These are phyloP conservation scores for Populus hybrid DNA, from an alignment of 441 rosid species.

Conservation along the genomic window DNA sequence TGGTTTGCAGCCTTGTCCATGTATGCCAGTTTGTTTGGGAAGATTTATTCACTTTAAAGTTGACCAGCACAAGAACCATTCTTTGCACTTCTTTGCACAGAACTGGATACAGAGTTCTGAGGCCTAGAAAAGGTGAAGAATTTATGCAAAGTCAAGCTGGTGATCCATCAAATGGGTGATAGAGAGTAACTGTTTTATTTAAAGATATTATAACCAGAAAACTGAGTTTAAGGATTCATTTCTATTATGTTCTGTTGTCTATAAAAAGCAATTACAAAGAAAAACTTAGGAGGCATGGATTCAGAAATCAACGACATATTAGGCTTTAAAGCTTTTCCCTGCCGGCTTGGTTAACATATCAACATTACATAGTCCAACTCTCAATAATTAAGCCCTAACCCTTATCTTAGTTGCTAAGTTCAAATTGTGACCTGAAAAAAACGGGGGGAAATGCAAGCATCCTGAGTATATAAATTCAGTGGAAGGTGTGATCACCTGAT, in stretches of 20 bases:
- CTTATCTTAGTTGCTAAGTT: neutral
- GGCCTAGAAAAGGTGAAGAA: neutral
- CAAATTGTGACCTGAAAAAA: neutral
- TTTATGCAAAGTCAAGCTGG: neutral
- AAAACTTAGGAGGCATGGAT: neutral
- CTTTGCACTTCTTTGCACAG: neutral
- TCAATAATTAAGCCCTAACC: constrained; percentile 2
- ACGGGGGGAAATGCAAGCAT: neutral
- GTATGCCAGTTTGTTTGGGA: neutral
- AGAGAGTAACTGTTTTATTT: neutral
- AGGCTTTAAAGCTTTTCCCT: neutral
- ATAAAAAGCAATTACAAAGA: neutral
- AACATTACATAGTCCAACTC: neutral
- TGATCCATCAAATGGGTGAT: neutral
- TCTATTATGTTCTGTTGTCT: neutral
- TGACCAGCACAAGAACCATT: neutral
- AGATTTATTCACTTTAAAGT: neutral
- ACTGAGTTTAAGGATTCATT: neutral
- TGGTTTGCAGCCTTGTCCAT: neutral
- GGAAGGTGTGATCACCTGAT: neutral
- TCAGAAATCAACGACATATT: neutral
- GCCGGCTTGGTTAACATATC: neutral
- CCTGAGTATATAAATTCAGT: neutral
- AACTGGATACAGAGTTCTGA: neutral
- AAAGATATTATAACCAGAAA: neutral